Conservation (phyloP, 768 basidiomycete species). For the Suillus spraguei region DNA sequence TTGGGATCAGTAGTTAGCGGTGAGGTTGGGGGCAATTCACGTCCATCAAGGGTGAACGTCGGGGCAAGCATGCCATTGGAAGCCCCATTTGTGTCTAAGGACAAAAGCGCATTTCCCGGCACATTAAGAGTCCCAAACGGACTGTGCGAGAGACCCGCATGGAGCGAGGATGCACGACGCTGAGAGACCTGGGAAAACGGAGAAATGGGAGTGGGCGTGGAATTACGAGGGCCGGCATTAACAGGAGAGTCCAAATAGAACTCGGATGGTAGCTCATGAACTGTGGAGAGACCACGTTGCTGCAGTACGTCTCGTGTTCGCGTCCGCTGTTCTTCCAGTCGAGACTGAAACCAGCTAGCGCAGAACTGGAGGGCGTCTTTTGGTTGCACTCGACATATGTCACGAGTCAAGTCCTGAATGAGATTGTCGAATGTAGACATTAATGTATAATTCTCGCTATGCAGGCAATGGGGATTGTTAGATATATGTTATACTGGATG, state of each 20-base stretch:
- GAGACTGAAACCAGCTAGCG: conserved; percentile 91
- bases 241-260: conserved; percentile 59
- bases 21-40: conserved; percentile 62
- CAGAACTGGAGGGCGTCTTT: conserved; percentile 91
- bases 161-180: conserved; percentile 56
- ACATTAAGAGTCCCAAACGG: conserved; percentile 82
- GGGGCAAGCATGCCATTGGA: conserved; percentile 44
- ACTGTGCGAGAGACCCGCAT: conserved; percentile 54
- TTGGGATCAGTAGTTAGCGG: conserved; percentile 50
- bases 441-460: conserved; percentile 20
- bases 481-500: not conserved
- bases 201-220: conserved; percentile 47
- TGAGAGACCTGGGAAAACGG: conserved; percentile 57
- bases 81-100: conserved; percentile 42
- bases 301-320: conserved; percentile 68
- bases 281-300: conserved; percentile 51
- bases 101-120: conserved; percentile 76
- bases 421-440: conserved; percentile 84
- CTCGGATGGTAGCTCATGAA: conserved; percentile 55
- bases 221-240: conserved; percentile 29
- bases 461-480: conserved; percentile 9
- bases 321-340: conserved; percentile 82
- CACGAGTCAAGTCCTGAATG: conserved; percentile 83
- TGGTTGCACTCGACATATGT: conserved; percentile 83
- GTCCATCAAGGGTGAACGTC: conserved; percentile 59